Conservation (phyloP, 1,284 basidiomycete species). For the Ceratorhiza oryzae-sativae region DNA sequence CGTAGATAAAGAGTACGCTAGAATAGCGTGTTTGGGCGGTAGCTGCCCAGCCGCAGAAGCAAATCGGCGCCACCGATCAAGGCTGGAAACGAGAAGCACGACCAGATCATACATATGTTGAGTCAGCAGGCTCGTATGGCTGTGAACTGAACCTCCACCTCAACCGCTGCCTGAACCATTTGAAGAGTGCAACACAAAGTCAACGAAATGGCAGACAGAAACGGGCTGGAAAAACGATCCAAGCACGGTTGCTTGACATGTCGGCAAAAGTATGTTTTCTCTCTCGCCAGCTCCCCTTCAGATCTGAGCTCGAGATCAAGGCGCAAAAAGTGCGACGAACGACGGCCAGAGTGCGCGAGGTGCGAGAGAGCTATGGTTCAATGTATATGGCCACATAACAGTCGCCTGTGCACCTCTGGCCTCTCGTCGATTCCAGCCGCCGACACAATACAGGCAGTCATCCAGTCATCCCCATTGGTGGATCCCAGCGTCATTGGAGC, state of each 20-base stretch:
- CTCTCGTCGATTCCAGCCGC: not conserved
- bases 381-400: not conserved
- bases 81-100: no score
- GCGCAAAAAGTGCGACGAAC: slow-evolving; percentile 28
- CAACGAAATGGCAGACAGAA: not conserved
- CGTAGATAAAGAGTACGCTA: no score
- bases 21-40: no score
- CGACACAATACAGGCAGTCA: not conserved
- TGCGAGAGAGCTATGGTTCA: not conserved
- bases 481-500: no score
- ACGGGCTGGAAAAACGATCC: not conserved
- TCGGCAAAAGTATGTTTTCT: not conserved
- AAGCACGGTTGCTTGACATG: slow-evolving; percentile 18
- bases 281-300: not conserved
- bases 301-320: not conserved
- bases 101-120: no score
- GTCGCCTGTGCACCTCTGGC: not conserved
- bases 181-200: not conserved
- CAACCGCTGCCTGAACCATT: no score
- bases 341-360: not conserved
- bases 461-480: not conserved
- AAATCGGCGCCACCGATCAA: no score
- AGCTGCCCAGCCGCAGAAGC: no score
- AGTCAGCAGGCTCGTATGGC: no score
- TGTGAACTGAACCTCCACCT: no score